A percentile compares a stretch with the other conserved stretches of the same genome.
Evolutionary conservation across 306 rosid genomes (phyloP).

Genomic region (Rosa rugosa): DNA sequence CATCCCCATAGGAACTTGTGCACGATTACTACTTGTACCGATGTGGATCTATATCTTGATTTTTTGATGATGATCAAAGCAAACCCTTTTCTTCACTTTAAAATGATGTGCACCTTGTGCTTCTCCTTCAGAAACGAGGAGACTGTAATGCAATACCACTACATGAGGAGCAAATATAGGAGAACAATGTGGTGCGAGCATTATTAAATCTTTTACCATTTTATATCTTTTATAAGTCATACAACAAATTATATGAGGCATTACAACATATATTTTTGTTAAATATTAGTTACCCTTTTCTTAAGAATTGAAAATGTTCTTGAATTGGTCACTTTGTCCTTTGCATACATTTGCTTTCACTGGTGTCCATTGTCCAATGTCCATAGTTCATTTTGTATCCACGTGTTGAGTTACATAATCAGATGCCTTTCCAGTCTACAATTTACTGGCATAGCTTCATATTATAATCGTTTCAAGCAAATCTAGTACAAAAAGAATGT

Average conservation of each 20-base stretch:
- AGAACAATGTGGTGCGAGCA: not conserved
- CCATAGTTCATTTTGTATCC: not conserved
- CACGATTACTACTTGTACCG: conserved; percentile 13
- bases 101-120: conserved; percentile 18
- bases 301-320: not conserved
- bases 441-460: conserved; percentile 11
- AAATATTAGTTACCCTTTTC: not conserved
- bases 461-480: conserved; percentile 13
- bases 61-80: not conserved
- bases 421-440: conserved; percentile 10
- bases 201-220: not conserved
- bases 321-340: conserved; percentile 11
- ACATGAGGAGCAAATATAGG: conserved; percentile 68
- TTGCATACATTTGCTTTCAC: not conserved
- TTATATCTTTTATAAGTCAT: not conserved
- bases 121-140: conserved; percentile 44
- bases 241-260: not conserved
- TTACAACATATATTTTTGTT: not conserved
- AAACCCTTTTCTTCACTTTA: not conserved
- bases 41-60: not conserved
- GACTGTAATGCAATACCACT: conserved; percentile 37
- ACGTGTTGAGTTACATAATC: conserved; percentile 18
- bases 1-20: conserved; percentile 51
- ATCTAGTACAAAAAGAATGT: conserved; percentile 19
- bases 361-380: not conserved